Base-by-base conservation (phyloP, 1,284 basidiomycete species). In the Hymenochaete sp. region DNA sequence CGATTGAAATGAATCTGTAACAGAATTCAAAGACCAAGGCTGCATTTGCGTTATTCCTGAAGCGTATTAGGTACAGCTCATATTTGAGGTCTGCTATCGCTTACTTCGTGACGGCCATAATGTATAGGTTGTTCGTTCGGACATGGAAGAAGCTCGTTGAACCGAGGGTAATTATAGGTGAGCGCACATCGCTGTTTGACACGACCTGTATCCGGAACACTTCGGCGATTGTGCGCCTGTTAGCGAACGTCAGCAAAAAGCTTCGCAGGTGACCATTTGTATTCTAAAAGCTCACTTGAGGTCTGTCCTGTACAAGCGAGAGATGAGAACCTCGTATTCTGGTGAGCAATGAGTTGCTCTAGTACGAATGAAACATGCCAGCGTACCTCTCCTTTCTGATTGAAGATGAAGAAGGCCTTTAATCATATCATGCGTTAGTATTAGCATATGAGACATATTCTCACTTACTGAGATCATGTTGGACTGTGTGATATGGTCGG, bases 71-170 rank as follows among this genome's bases (percentile, higher is more conserved):
- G 32, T 10, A 42, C 25, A 37, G 35, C 16, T n/a, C n/a, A n/a
- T n/a, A n/a, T n/a, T n/a, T n/a, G n/a, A n/a, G n/a, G n/a, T n/a
- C 38, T 19, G 25, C 39, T 39, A 4, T 38, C n/a, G 8, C 2
- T 59, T 56, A 93, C 92, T 93, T 97, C 31, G 93, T 96, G 8
- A 96, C 91, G 1, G 89, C 91, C 11, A 97, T 86, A 19, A 98
- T 73, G 60, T 96, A 98, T 43, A 98, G 72, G 59, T 97, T 97
- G 68, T 95, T 93, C 51, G 93, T 74, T 48, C 92, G 74, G 48
- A 98, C 92, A 64, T 98, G 92, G 66, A 98, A 95, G 78, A 97
- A 97, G 55, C 89, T 93, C 0, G 93, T 97, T 19, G 91, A 95
- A 27, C 93, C 93, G 16, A 99, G 77, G 0, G 96, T 98, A 63